Conservation (phyloP, 257 asterid genomes). For the Osmanthus fragrans region DNA sequence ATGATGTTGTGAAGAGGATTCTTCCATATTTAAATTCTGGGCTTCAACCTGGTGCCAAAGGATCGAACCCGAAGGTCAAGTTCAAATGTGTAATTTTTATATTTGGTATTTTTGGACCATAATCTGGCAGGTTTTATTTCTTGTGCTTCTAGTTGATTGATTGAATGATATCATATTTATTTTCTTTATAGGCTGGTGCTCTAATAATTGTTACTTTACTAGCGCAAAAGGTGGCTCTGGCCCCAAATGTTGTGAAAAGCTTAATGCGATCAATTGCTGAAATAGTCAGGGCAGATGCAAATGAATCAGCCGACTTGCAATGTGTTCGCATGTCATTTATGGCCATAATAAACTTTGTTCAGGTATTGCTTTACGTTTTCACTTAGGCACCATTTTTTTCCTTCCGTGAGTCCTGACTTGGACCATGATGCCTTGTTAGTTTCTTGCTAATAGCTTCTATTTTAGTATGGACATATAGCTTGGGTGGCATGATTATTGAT, state of each 20-base stretch:
- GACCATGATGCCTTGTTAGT: conserved; percentile 20
- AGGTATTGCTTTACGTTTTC: conserved; percentile 47
- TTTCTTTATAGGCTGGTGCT: conserved; percentile 70
- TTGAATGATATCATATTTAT: conserved; percentile 13
- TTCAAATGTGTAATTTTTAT: conserved; percentile 6
- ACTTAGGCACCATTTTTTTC: background rate
- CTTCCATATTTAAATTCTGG: conserved; percentile 68
- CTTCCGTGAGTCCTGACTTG: background rate
- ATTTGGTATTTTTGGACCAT: background rate
- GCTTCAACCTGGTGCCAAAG: conserved; percentile 56
- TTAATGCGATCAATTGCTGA: conserved; percentile 66
- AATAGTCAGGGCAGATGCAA: conserved; percentile 56
- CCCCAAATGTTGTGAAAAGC: conserved; percentile 59
- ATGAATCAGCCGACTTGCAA: conserved; percentile 59
- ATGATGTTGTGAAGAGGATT: conserved; percentile 60
- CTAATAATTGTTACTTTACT: conserved; percentile 82
- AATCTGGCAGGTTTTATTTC: background rate
- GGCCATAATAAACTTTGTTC: conserved; percentile 75
- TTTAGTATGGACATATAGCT: background rate
- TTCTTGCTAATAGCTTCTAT: conserved; percentile 16
- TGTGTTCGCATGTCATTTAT: conserved; percentile 74
- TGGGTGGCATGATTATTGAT: conserved; percentile 14
- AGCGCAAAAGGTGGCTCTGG: conserved; percentile 66
- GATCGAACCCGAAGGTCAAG: conserved; percentile 68
- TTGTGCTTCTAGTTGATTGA: conserved; percentile 13